Evolutionary conservation across 768 basidiomycete genomes (phyloP).

Genomic region (Amanita pseudoporphyria): DNA sequence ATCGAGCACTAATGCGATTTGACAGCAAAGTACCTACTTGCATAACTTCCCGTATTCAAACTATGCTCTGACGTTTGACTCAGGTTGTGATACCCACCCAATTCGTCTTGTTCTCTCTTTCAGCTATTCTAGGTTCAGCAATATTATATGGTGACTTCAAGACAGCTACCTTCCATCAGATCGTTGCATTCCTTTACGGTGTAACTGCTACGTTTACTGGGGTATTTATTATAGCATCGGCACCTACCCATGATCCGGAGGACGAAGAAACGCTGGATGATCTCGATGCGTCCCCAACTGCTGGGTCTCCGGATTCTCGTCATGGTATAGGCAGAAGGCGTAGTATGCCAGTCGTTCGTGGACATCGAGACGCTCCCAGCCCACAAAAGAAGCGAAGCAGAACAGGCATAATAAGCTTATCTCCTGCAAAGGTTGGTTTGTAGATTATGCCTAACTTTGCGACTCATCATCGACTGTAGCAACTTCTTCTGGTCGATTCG

Average conservation of each 20-base stretch:
- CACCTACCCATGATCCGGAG: conserved; percentile 23
- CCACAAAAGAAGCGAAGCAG: conserved; percentile 45
- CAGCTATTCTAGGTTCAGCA: conserved; percentile 87
- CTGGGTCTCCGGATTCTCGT: not conserved
- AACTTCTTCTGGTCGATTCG: conserved; percentile 54
- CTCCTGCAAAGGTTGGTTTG: conserved; percentile 56
- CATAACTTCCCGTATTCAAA: not conserved
- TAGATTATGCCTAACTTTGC: not conserved
- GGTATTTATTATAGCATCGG: conserved; percentile 80
- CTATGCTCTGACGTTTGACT: conserved; percentile 4
- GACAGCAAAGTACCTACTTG: conserved; percentile 63
- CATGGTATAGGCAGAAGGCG: conserved; percentile 20
- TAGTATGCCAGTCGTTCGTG: conserved; percentile 32
- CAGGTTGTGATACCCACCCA: conserved; percentile 86
- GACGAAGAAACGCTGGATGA: conserved; percentile 15
- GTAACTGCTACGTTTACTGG: conserved; percentile 85
- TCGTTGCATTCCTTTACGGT: conserved; percentile 80
- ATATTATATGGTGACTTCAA: conserved; percentile 93
- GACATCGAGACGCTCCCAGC: conserved; percentile 28
- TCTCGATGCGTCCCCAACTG: not conserved
- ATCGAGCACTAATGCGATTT: conserved; percentile 85
- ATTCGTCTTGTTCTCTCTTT: conserved; percentile 91
- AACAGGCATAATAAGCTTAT: conserved; percentile 57
- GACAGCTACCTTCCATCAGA: conserved; percentile 69
- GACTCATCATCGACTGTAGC: conserved; percentile 23